Evolutionary conservation across 73 alveolate species (phyloP).

Genomic region (Paramecium pentaurelia): DNA sequence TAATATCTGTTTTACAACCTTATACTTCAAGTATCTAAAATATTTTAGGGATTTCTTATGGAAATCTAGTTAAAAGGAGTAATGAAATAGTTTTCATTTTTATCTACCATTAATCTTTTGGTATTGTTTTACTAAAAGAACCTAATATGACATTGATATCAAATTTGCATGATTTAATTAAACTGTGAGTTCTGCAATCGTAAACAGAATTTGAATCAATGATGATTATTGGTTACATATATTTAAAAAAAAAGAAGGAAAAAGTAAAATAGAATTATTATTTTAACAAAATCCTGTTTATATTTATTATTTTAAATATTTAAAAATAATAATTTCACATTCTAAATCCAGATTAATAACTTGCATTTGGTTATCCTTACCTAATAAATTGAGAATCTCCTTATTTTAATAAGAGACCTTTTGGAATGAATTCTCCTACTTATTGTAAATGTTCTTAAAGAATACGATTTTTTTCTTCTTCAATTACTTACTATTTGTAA

Average conservation of each 20-base stretch:
- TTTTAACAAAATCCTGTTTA: background rate
- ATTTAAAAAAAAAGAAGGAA: background rate
- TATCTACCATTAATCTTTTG: background rate
- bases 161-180: background rate
- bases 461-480: conserved; percentile 50
- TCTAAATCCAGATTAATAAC: conserved; percentile 44
- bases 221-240: background rate
- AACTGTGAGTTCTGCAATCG: conserved; percentile 12
- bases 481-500: conserved; percentile 28
- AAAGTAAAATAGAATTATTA: background rate
- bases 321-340: background rate
- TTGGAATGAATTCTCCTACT: conserved; percentile 60
- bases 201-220: background rate
- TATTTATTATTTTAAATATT: background rate
- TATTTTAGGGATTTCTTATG: background rate
- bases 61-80: background rate
- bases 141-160: background rate
- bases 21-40: background rate
- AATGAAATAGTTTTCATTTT: background rate
- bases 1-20: background rate
- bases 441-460: conserved; percentile 40
- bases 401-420: conserved; percentile 48
- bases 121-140: background rate
- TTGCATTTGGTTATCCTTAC: conserved; percentile 36
- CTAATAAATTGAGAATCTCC: conserved; percentile 52